Evolutionary conservation across 2,329 filamentous ascomycete genomes (phyloP).

Genomic region (Colletotrichum graminicola): DNA sequence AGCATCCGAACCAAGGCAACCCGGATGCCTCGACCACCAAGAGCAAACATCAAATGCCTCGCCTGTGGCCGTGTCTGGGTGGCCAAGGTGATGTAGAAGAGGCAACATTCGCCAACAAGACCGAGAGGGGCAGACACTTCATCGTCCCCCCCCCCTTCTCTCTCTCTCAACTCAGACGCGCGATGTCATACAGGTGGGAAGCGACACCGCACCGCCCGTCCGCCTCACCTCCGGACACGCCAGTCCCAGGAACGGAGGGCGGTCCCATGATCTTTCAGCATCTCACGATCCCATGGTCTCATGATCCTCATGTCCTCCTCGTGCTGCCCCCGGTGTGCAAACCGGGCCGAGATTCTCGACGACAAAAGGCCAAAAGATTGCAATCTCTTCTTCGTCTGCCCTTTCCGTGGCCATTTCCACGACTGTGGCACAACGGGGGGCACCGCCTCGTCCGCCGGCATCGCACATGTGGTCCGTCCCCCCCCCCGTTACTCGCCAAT

Average conservation of each 20-base stretch:
- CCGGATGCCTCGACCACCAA: background rate
- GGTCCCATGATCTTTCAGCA: background rate
- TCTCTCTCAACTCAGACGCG: background rate
- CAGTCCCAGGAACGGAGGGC: background rate
- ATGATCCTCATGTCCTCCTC: background rate
- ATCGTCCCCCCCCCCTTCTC: background rate
- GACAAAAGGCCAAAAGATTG: background rate
- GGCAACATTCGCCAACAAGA: background rate
- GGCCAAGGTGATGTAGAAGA: background rate
- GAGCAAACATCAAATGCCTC: background rate
- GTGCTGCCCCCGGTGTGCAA: background rate
- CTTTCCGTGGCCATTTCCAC: no score
- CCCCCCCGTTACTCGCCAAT: background rate
- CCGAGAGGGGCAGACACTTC: background rate
- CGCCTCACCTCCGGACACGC: background rate
- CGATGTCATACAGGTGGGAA: slow-evolving; percentile 2
- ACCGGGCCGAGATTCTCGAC: background rate
- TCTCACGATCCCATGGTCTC: background rate
- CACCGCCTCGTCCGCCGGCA: slow-evolving; percentile 13
- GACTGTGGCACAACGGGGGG: background rate
- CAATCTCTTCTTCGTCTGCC: background rate
- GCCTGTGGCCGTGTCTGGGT: background rate
- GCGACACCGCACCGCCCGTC: background rate
- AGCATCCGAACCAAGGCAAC: background rate
- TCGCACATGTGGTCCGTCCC: background rate